Evolutionary conservation across 192 early-diverging fungal genomes (phyloP).

Genomic region (Linnemannia hyalina): DNA sequence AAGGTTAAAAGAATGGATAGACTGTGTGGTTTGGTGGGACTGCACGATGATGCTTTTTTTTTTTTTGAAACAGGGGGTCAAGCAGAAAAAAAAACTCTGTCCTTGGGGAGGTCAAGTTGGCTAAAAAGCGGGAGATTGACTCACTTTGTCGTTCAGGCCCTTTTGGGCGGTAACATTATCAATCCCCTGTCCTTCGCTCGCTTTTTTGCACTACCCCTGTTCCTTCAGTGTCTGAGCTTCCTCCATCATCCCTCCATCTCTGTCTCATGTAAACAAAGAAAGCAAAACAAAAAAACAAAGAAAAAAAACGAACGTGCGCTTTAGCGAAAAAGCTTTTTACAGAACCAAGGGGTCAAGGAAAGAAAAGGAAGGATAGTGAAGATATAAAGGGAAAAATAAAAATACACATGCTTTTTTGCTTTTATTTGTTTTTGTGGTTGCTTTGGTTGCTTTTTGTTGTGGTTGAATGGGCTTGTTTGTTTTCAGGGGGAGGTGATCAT

Average conservation of each 20-base stretch:
- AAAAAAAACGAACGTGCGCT: not conserved
- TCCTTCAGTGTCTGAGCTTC: not conserved
- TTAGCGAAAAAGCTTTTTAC: not conserved
- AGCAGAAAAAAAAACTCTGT: not conserved
- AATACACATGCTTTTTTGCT: not conserved
- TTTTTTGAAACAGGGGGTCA: not conserved
- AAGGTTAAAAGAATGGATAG: no score
- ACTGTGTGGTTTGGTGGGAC: no score
- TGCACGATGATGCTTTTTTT: no score
- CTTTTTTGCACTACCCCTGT: not conserved
- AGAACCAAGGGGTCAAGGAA: not conserved
- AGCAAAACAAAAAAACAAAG: not conserved
- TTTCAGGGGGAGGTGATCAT: conserved; percentile 2
- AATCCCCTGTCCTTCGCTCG: no score
- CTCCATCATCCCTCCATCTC: not conserved
- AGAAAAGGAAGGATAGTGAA: not conserved
- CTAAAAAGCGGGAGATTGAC: no score
- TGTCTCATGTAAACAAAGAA: not conserved
- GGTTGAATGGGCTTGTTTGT: not conserved
- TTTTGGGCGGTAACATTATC: no score
- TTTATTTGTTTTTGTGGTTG: not conserved
- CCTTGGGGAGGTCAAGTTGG: no score
- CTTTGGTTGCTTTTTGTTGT: not conserved
- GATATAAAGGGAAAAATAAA: not conserved
- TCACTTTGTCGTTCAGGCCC: no score